Conservation (phyloP, 2,329 filamentous ascomycete genomes). For the Rhytidhysteron rufulum region DNA sequence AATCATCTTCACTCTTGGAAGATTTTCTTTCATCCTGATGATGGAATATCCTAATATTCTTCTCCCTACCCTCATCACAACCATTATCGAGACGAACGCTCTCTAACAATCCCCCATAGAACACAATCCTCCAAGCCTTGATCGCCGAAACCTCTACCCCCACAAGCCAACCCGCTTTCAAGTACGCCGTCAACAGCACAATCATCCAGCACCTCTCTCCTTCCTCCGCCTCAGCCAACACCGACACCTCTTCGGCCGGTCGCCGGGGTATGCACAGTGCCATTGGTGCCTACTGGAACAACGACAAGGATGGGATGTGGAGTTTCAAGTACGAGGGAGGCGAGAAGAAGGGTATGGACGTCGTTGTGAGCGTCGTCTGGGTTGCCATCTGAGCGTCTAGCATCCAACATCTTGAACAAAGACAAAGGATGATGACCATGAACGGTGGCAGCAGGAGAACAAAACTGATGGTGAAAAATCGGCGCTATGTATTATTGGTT, state of each 20-base stretch:
- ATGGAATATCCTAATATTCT: too few species aligned
- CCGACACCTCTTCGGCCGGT: constrained; percentile 69
- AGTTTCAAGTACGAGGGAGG: constrained; percentile 74
- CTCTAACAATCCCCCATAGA: constrained; percentile 60
- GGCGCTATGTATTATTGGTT: not conserved
- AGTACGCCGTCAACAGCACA: constrained; percentile 96
- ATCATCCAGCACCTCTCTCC: constrained; percentile 82
- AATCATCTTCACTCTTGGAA: too few species aligned
- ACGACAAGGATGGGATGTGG: constrained; percentile 87
- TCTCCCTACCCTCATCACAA: constrained; percentile 11
- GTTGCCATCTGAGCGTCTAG: constrained; percentile 52
- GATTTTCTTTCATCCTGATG: too few species aligned
- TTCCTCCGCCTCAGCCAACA: constrained; percentile 48
- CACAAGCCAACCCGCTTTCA: constrained; percentile 64
- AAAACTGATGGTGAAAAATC: not conserved
- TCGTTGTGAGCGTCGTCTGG: constrained; percentile 63
- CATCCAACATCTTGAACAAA: not conserved
- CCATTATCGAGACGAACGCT: constrained; percentile 7
- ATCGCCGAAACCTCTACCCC: constrained; percentile 66
- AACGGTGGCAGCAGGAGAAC: constrained; percentile 17
- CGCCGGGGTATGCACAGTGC: constrained; percentile 88
- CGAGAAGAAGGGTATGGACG: constrained; percentile 50
- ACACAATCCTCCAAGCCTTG: constrained; percentile 70
- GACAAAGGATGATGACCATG: not conserved
- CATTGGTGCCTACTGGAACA: constrained; percentile 83